A percentile compares a stretch with the other conserved stretches of the same genome.
These are phyloP conservation scores for Ganoderma sp. DNA, from an alignment of 1,284 basidiomycete species.

Conservation along the genomic window DNA sequence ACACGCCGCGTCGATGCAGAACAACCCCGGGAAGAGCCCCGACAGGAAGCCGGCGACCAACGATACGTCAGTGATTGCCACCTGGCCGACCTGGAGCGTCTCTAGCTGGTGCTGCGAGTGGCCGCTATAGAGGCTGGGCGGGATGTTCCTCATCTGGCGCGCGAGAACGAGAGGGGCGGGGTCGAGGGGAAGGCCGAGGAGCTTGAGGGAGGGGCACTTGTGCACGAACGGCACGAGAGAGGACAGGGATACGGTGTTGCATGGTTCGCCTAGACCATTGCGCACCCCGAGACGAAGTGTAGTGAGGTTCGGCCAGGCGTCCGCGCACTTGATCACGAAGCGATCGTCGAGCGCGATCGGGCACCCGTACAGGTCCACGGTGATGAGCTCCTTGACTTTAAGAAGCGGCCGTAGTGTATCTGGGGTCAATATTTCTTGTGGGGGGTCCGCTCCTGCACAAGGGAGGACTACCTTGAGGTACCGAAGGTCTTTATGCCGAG, in stretches of 20 bases:
- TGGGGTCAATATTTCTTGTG: not conserved
- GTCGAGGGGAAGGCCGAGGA: not conserved
- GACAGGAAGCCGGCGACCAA: slow-evolving; percentile 6
- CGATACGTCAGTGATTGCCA: not conserved
- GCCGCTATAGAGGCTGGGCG: not conserved
- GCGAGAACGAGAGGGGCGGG: not conserved
- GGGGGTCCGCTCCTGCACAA: not conserved
- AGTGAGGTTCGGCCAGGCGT: not conserved
- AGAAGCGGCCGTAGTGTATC: not conserved
- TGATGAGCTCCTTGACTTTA: not conserved
- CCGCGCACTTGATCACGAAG: not conserved
- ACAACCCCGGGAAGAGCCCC: not conserved
- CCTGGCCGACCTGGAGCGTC: not conserved
- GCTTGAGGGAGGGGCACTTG: not conserved
- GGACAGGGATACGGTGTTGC: not conserved
- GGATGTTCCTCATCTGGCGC: not conserved
- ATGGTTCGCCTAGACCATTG: not conserved
- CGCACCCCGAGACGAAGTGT: not conserved
- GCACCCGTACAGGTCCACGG: not conserved
- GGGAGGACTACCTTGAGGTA: not conserved
- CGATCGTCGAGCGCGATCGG: not conserved
- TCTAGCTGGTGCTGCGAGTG: not conserved
- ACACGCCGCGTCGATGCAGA: not conserved
- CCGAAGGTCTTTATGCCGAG: not conserved
- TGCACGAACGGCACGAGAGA: not conserved